These are phyloP conservation scores for Eucalyptus polybractea DNA, from an alignment of 345 rosid species.

Conservation along the genomic window DNA sequence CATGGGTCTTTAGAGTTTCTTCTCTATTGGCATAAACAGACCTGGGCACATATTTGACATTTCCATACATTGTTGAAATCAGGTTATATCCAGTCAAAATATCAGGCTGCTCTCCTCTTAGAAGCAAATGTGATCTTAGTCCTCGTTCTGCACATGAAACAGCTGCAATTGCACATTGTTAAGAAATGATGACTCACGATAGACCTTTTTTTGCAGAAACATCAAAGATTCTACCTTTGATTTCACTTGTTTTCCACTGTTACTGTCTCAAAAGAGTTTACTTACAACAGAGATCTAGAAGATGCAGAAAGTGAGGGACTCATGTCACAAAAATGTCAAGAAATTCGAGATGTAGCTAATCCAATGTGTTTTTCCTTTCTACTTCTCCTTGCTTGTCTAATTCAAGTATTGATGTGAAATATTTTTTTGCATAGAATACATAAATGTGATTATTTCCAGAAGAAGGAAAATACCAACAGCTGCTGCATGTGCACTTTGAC, in stretches of 20 bases:
- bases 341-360: not conserved
- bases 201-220: not conserved
- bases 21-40: constrained; percentile 51
- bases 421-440: not conserved
- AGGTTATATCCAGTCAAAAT: constrained; percentile 77
- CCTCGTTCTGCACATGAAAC: constrained; percentile 87
- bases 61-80: constrained; percentile 60
- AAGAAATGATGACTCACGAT: not conserved
- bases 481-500: constrained; percentile 91
- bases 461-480: constrained; percentile 55
- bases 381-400: not conserved
- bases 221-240: not conserved
- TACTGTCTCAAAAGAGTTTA: not conserved
- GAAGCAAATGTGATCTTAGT: constrained; percentile 66
- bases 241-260: not conserved
- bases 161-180: constrained; percentile 29
- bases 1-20: constrained; percentile 44
- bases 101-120: constrained; percentile 80
- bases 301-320: not conserved
- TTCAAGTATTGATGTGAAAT: not conserved
- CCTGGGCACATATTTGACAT: constrained; percentile 55
- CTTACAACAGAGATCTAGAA: not conserved
- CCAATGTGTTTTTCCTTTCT: not conserved
- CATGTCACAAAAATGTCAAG: not conserved
- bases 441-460: not conserved